Base-by-base conservation (phyloP, 345 rosid species). In the Lepidium aucheri region DNA sequence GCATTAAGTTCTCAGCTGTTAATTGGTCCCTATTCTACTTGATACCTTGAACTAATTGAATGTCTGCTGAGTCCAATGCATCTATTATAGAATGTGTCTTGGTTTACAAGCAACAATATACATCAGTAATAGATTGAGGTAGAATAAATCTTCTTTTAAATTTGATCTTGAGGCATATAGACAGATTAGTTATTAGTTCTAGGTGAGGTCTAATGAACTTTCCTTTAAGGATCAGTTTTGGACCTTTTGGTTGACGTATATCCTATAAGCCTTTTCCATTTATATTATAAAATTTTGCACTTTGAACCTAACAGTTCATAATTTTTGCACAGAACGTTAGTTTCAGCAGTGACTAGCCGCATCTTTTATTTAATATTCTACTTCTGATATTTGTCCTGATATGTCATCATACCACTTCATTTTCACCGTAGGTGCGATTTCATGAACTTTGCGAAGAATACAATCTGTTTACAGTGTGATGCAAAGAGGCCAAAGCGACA, bases 401-500 rank as follows among this genome's bases (percentile, higher is more conserved):
- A 50, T 73, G 61, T 42, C 57, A 28, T 28, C 28, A 39, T 39
- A 38, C 57, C 24, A 43, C 16, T 12, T 55, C 9, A 36, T 34
- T 34, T 52, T 44, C 17, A 1, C 76, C 66, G 72, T 82, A 91
- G 97, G 86, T 94, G 97, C 11, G 91, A 91, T 68, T 94, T 94
- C 82, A 84, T 94, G 97, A 94, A 94, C 75, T 94, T 94, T 26
- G 97, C 97, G 18, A 94, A 94, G 86, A 94, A 94, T 71, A 74
- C 87, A 1, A 83, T 83, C 46, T 94, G 99, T 83, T 84, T 91
- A 51, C 97, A 89, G 66, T 94, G 99, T 75, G 99, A 91, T 77
- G 99, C 96, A 17, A 91, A 94, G 82, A 84, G 90, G 65, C 96
- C 97, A 11, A 94, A 94, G 85, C 84, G 96, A 65, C 93, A 91